Base-by-base conservation (phyloP, 2,329 filamentous ascomycete genomes). In the Trichoderma asperellum region DNA sequence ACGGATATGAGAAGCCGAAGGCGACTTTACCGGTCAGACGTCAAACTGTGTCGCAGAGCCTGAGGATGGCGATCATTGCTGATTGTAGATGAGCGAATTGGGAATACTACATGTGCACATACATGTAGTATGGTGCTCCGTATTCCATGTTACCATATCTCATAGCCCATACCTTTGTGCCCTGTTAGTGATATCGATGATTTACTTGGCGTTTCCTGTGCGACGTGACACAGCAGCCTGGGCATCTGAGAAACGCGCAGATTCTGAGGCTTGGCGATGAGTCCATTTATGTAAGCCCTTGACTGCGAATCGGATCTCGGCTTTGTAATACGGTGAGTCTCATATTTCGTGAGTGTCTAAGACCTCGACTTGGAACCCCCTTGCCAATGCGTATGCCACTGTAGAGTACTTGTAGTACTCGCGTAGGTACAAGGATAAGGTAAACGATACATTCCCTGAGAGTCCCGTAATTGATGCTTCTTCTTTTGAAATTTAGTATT, bases 241-340 rank as follows among this genome's bases (percentile, higher is more conserved):
- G 61, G 61, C 49, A 64, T 64, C 61, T 52, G 59, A 7, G 37
- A 34, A n/a, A 49, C 35, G 24, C 18, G 34, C 29, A 16, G 61
- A 40, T 56, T 40, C 2, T 16, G 14, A 21, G 37, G 49, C 61
- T 64, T 64, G 62, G 62, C 52, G 34, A 65, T 56, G 61, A 35
- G 7, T 7, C 12, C 2, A 24, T 62, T 43, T 34, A 56, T 64
- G 27, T 56, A 65, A 65, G 5, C 34, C 24, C 52, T 56, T 34
- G 52, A n/a, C 12, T 18, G 18, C 18, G 37, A 24, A 65, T 12
- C 52, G 35, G 49, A 8, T 43, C 32, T 37, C 62, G 11, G 24
- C 47, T 64, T 35, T 34, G 34, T 16, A 43, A 43, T 43, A 43
- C 52, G 62, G 35, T 56, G 18, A 43, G 11, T 24, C 4, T 21